Evolutionary conservation across 495 filamentous ascomycete genomes (phyloP).

Genomic region (Xylaria cubensis): DNA sequence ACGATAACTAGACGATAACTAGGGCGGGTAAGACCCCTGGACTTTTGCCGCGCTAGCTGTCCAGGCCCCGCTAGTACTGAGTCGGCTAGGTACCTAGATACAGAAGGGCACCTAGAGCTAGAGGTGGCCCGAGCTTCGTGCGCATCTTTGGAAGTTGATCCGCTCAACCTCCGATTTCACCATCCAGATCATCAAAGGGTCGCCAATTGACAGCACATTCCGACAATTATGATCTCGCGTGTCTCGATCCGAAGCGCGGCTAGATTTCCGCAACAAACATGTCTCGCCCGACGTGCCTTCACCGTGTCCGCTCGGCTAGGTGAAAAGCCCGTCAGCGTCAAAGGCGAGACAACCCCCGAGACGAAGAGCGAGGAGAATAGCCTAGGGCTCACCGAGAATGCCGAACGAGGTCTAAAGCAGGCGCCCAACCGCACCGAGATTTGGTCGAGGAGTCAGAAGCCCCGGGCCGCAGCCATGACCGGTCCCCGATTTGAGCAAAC

Average conservation of each 20-base stretch:
- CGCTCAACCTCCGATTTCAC: constrained; percentile 37
- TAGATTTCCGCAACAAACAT: constrained; percentile 34
- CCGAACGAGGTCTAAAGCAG: constrained; percentile 69
- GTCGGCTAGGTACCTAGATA: not conserved
- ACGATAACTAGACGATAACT: not conserved
- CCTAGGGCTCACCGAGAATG: constrained; percentile 66
- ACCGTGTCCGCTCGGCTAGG: constrained; percentile 44
- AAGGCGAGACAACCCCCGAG: constrained; percentile 61
- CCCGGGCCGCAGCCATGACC: constrained; percentile 80
- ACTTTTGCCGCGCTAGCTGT: not conserved
- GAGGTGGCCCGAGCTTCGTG: constrained; percentile 41
- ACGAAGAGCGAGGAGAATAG: constrained; percentile 43
- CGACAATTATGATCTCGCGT: constrained; percentile 62
- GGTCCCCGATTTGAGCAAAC: constrained; percentile 98
- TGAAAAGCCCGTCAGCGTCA: constrained; percentile 60
- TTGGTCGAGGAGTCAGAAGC: constrained; percentile 86
- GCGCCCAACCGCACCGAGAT: constrained; percentile 82
- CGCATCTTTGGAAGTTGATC: constrained; percentile 28
- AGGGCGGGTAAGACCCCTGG: not conserved
- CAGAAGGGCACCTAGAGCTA: not conserved
- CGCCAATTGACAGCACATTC: constrained; percentile 46
- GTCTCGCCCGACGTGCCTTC: constrained; percentile 44
- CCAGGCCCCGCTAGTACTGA: not conserved
- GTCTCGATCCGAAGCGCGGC: constrained; percentile 33
- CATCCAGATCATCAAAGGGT: constrained; percentile 47